These are phyloP conservation scores for Candida koratica DNA, from an alignment of 805 yeast species.

Conservation along the genomic window DNA sequence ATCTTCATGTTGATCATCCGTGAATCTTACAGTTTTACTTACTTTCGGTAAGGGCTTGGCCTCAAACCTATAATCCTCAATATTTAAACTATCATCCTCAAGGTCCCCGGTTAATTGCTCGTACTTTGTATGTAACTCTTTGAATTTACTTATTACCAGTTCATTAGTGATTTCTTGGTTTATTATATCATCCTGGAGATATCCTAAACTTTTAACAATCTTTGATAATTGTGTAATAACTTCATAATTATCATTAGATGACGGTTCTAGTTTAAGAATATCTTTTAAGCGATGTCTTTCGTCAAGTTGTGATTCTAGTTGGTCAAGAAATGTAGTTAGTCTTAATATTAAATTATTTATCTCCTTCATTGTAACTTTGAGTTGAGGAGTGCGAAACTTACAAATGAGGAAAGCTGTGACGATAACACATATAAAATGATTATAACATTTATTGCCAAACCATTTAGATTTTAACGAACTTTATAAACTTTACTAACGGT, in stretches of 20 bases:
- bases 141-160: slow-evolving; percentile 10
- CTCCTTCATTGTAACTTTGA: slow-evolving; percentile 5
- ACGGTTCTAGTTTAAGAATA: slow-evolving; percentile 33
- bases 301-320: slow-evolving; percentile 27
- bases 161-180: slow-evolving; percentile 9
- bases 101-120: slow-evolving; percentile 17
- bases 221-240: slow-evolving; percentile 27
- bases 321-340: slow-evolving; percentile 21
- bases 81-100: slow-evolving; percentile 26
- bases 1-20: slow-evolving; percentile 23
- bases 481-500: too few species aligned
- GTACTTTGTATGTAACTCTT: slow-evolving; percentile 16
- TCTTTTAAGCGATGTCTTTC: slow-evolving; percentile 30
- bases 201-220: slow-evolving; percentile 24
- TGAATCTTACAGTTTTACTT: slow-evolving; percentile 36
- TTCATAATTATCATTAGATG: slow-evolving; percentile 37
- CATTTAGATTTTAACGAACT: too few species aligned
- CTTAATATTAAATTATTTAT: slow-evolving; percentile 12
- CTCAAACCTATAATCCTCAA: slow-evolving; percentile 27
- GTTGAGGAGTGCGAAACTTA: too few species aligned
- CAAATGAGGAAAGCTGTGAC: too few species aligned
- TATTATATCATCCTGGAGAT: slow-evolving; percentile 27
- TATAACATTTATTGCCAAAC: too few species aligned
- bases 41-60: slow-evolving; percentile 9
- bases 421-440: too few species aligned